Conservation (phyloP, 805 yeast genomes). For the Candida nonsorbophila region DNA sequence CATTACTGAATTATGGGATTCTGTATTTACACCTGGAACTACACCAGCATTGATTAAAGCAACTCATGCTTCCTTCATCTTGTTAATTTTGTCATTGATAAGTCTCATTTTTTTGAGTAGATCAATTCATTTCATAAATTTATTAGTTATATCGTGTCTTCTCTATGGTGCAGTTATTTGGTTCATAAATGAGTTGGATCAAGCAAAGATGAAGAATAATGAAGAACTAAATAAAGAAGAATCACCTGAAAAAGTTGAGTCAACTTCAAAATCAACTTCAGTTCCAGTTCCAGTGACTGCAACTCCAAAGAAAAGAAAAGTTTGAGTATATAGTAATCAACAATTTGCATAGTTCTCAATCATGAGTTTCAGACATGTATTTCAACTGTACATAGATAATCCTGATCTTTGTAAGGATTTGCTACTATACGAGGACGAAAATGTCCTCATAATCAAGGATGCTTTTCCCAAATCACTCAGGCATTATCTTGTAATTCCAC, state of each 20-base stretch:
- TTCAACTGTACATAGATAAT: conserved; percentile 41
- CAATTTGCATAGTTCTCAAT: not conserved
- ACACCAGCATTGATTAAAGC: conserved; percentile 86
- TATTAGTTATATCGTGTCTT: conserved; percentile 50
- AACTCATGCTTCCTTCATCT: conserved; percentile 76
- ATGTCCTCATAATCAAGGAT: conserved; percentile 55
- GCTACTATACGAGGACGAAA: conserved; percentile 45
- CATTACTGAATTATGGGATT: conserved; percentile 75
- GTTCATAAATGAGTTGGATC: conserved; percentile 71
- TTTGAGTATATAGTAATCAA: conserved; percentile 3
- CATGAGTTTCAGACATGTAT: conserved; percentile 47
- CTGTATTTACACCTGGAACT: conserved; percentile 89
- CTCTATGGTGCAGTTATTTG: conserved; percentile 82
- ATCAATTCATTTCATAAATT: conserved; percentile 61
- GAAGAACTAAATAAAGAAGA: conserved; percentile 30
- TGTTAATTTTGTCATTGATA: conserved; percentile 52
- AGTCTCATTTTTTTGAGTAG: conserved; percentile 56
- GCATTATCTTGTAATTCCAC: conserved; percentile 61
- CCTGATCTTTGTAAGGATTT: conserved; percentile 36
- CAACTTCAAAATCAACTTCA: conserved; percentile 1
- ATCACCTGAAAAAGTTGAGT: not conserved
- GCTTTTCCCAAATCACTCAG: conserved; percentile 56
- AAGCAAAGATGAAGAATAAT: conserved; percentile 41
- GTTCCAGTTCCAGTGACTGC: conserved; percentile 1
- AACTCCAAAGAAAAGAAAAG: conserved; percentile 14